Evolutionary conservation across 2,329 filamentous ascomycete genomes (phyloP), one percentile per base, ranked within the genome.

Genomic region (Albophoma yamanashiensis): DNA sequence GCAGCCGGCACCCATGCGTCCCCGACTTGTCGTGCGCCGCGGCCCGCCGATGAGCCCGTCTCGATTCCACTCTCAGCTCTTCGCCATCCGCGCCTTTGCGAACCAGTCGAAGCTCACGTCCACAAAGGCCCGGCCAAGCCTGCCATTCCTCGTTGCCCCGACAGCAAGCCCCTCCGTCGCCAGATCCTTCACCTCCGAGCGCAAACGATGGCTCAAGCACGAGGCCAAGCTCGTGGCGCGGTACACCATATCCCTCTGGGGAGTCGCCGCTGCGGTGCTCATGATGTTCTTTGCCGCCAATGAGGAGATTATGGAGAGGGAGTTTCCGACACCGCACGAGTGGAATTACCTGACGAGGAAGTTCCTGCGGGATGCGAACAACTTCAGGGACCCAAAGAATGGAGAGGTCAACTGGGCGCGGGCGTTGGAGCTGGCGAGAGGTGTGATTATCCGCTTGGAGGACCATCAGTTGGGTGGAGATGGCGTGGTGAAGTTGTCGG

Each of bases 141-240:
- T 75, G 1, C 82, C 77, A 59, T 87, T 79, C 69, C 79, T 81
- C 69, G 76, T 74, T 40, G 74, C 77, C 2, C 80, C 75, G 25
- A 65, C 74, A 50, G 71, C 79, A 56, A 80, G 82, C 57, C 78
- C 77, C 38, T 78, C 84, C 52, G 77, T 87, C 43, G 82, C 83
- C 4, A 87, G 92, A 58, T 83, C 89, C 62, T 82, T 95, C 62
- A 91, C 89, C n/a, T 95, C 90, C 0, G 88, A 92, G 70, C 85
- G 85, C 63, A 88, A 85, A 64, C 76, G 79, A 63, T 91, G 86
- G 78, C 77, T 92, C 61, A 87, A 83, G 63, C 80, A 88, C 64
- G 89, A 93, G 67, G 78, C 90, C 55, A 84, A 84, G 67, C 79
- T 89, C 38, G 87, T 86, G 47, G 76, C 86, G 39, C 89, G 89